Percentiles rank a stretch among this genome's conserved stretches.
Evolutionary conservation across 2,329 filamentous ascomycete species (phyloP).

Genomic region (Penicillium sp.): DNA sequence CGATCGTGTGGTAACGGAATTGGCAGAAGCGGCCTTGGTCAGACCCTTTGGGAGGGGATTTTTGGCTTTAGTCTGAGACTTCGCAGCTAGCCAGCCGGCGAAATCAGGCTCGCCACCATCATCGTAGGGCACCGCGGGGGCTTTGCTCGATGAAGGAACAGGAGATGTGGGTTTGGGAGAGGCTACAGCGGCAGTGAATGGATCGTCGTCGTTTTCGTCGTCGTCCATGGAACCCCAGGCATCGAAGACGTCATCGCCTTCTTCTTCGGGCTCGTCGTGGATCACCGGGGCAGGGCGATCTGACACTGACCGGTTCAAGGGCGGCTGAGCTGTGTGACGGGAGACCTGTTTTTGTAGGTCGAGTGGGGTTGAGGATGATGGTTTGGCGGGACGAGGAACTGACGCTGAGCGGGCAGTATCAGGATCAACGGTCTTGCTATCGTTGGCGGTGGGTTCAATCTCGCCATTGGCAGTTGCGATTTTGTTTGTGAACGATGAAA

Average conservation of each 20-base stretch:
- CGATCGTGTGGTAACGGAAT: slow-evolving; percentile 38
- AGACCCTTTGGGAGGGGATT: slow-evolving; percentile 83
- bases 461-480: slow-evolving; percentile 79
- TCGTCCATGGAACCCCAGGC: slow-evolving; percentile 71
- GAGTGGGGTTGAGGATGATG: slow-evolving; percentile 28
- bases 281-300: slow-evolving; percentile 39
- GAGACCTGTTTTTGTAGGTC: slow-evolving; percentile 23
- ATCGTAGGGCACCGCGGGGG: slow-evolving; percentile 61
- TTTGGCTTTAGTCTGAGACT: slow-evolving; percentile 68
- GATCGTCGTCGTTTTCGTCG: slow-evolving; percentile 48
- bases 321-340: slow-evolving; percentile 27
- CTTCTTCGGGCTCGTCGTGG: slow-evolving; percentile 44
- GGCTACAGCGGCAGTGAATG: slow-evolving; percentile 33
- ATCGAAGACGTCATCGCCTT: slow-evolving; percentile 63
- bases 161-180: slow-evolving; percentile 28
- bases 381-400: slow-evolving; percentile 44
- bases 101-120: slow-evolving; percentile 92
- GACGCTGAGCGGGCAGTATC: slow-evolving; percentile 48
- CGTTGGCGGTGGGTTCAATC: slow-evolving; percentile 64
- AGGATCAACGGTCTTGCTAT: slow-evolving; percentile 44
- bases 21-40: slow-evolving; percentile 54
- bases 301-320: slow-evolving; percentile 42
- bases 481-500: slow-evolving; percentile 97
- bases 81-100: slow-evolving; percentile 88
- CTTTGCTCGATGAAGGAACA: slow-evolving; percentile 27